Evolutionary conservation across 495 filamentous ascomycete species (phyloP).

Genomic region (Talaromyces ruber): DNA sequence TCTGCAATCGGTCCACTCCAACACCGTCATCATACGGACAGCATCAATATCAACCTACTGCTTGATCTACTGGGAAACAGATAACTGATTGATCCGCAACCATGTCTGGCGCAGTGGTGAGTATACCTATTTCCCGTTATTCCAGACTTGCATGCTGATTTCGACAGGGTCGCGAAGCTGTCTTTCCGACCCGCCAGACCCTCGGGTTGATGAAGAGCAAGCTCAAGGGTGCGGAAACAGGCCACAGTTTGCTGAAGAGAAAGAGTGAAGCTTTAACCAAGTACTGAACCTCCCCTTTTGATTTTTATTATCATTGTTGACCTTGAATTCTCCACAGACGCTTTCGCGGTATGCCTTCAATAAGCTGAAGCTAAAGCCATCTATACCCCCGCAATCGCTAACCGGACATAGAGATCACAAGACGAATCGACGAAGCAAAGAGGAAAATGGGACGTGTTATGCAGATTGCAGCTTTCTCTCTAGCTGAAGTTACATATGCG

Average conservation of each 20-base stretch:
- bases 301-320: conserved; percentile 3
- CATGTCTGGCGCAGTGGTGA: conserved; percentile 53
- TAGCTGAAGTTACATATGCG: conserved; percentile 96
- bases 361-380: conserved; percentile 6
- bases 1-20: conserved; percentile 10
- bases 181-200: conserved; percentile 97
- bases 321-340: conserved; percentile 44
- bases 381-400: conserved; percentile 19
- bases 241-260: conserved; percentile 79
- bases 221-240: conserved; percentile 91
- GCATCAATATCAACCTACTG: neutral
- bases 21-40: conserved; percentile 10
- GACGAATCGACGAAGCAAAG: conserved; percentile 96
- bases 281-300: conserved; percentile 28
- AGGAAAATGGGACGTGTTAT: conserved; percentile 99
- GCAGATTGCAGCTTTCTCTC: conserved; percentile 96
- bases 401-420: conserved; percentile 71
- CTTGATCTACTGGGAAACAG: neutral
- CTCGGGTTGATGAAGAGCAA: conserved; percentile 96
- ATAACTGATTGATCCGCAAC: conserved; percentile 5
- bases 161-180: conserved; percentile 58
- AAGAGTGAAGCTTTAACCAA: conserved; percentile 93
- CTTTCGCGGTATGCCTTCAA: conserved; percentile 62
- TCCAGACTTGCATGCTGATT: neutral
- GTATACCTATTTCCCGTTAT: conserved; percentile 6